Percentiles rank a stretch among this genome's conserved stretches.
Conservation (phyloP, 495 filamentous ascomycete genomes). For the Friedmanniomyces endolithicus region DNA sequence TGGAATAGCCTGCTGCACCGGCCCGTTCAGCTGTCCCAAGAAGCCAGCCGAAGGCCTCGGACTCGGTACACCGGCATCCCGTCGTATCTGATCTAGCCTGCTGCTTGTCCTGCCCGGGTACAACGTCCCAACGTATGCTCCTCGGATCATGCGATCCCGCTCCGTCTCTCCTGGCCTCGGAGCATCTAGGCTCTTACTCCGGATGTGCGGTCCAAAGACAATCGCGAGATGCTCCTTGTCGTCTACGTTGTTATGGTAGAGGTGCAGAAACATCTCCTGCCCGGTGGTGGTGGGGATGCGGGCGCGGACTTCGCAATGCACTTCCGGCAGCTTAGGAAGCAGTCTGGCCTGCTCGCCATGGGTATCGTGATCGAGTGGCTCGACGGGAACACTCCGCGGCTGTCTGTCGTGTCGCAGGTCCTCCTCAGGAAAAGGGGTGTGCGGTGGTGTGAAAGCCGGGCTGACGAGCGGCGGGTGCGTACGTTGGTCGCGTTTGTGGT, state of each 20-base stretch:
- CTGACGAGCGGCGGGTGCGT: constrained; percentile 24
- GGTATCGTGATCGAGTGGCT: neutral
- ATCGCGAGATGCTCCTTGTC: constrained; percentile 97
- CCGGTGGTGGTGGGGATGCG: constrained; percentile 52
- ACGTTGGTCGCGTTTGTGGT: neutral
- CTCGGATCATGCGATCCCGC: constrained; percentile 88
- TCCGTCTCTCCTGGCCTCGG: constrained; percentile 81
- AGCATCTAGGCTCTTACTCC: constrained; percentile 66
- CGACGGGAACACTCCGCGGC: constrained; percentile 25
- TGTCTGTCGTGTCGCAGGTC: constrained; percentile 18
- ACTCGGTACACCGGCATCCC: constrained; percentile 20
- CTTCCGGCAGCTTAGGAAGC: constrained; percentile 27
- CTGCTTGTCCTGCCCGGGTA: constrained; percentile 66
- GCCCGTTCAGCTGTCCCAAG: constrained; percentile 2
- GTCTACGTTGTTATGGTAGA: constrained; percentile 86
- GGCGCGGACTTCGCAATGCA: constrained; percentile 34
- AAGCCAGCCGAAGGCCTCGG: neutral
- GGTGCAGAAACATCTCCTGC: constrained; percentile 91
- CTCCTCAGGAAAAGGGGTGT: constrained; percentile 28
- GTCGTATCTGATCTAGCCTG: constrained; percentile 39
- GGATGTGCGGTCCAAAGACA: constrained; percentile 78
- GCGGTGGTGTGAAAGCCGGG: constrained; percentile 36
- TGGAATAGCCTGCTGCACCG: neutral
- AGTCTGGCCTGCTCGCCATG: constrained; percentile 15
- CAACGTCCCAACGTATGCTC: constrained; percentile 78